These are phyloP conservation scores for Sisymbrium altissimum DNA, from an alignment of 345 rosid genomes.

Conservation along the genomic window DNA sequence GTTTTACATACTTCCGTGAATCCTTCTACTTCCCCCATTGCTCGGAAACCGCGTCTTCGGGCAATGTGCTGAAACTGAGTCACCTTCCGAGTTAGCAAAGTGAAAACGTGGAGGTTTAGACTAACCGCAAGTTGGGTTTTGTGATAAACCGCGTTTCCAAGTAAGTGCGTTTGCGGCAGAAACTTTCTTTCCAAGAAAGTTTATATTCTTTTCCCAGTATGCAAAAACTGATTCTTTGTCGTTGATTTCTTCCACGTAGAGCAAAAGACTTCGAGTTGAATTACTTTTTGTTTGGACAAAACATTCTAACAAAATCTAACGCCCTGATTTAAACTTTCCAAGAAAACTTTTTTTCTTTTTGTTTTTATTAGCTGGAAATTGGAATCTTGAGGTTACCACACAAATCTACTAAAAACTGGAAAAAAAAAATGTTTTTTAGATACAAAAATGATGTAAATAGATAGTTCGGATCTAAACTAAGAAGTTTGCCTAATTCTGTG, in stretches of 20 bases:
- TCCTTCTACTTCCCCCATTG: background rate
- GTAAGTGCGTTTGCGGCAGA: conserved; percentile 30
- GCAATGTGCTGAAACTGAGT: conserved; percentile 38
- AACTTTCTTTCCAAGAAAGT: conserved; percentile 22
- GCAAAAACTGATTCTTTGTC: conserved; percentile 13
- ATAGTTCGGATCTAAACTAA: conserved; percentile 18
- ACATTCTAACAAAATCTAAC: background rate
- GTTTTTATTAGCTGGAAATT: conserved; percentile 18
- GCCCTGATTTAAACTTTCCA: background rate
- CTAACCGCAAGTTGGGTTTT: conserved; percentile 3
- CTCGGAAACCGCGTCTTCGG: conserved; percentile 8
- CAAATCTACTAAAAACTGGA: background rate
- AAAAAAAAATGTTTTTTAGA: background rate
- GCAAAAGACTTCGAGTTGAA: conserved; percentile 11
- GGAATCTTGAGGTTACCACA: conserved; percentile 7
- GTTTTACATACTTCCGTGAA: background rate
- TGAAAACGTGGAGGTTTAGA: conserved; percentile 4
- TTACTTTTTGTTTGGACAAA: background rate
- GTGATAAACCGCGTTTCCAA: conserved; percentile 26
- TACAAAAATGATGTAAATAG: background rate
- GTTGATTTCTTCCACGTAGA: conserved; percentile 26
- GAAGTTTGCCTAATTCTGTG: background rate
- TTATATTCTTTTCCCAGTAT: conserved; percentile 22
- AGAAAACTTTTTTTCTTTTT: background rate
- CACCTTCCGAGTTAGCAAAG: conserved; percentile 21